phyloP scores from a whole-genome alignment of 805 yeast genomes.

The Starmerella riodocensis region DNA sequence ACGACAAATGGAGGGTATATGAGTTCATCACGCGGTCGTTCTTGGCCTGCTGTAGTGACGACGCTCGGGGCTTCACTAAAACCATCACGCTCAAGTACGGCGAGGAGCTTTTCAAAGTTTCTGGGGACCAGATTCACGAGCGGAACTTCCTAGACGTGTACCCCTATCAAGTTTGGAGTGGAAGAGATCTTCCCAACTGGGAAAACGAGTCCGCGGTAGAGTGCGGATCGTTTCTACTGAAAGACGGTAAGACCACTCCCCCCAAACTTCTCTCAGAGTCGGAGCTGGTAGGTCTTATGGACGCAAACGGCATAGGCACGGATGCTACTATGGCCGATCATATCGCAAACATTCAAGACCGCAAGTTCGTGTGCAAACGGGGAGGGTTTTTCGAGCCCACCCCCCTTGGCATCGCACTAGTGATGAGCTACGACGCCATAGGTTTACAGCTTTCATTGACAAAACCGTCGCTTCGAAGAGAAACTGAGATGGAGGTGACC shows the following conservation, averaged over 20 bases:
- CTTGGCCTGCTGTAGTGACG: constrained; percentile 81
- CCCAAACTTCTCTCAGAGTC: constrained; percentile 82
- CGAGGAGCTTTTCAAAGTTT: constrained; percentile 52
- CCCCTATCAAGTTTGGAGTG: constrained; percentile 65
- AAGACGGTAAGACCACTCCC: constrained; percentile 64
- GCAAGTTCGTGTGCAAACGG: constrained; percentile 51
- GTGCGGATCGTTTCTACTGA: constrained; percentile 45
- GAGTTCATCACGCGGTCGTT: constrained; percentile 78
- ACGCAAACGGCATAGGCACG: constrained; percentile 93
- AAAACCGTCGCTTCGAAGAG: constrained; percentile 75
- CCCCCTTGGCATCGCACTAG: constrained; percentile 68
- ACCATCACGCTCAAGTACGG: constrained; percentile 63
- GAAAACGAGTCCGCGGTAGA: constrained; percentile 42
- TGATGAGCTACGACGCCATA: constrained; percentile 73
- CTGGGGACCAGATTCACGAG: constrained; percentile 64
- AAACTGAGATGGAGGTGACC: constrained; percentile 53
- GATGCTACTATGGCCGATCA: constrained; percentile 99
- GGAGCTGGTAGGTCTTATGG: constrained; percentile 86
- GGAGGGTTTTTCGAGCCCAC: constrained; percentile 50
- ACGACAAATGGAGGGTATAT: constrained; percentile 52
- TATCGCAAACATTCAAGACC: constrained; percentile 57
- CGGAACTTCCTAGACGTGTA: constrained; percentile 71
- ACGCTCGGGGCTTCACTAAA: constrained; percentile 67
- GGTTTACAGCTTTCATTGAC: constrained; percentile 67
- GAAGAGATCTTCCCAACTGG: constrained; percentile 49